phyloP scores from a whole-genome alignment of 23 red algal genomes.

The Gracilaria vermiculophylla region DNA sequence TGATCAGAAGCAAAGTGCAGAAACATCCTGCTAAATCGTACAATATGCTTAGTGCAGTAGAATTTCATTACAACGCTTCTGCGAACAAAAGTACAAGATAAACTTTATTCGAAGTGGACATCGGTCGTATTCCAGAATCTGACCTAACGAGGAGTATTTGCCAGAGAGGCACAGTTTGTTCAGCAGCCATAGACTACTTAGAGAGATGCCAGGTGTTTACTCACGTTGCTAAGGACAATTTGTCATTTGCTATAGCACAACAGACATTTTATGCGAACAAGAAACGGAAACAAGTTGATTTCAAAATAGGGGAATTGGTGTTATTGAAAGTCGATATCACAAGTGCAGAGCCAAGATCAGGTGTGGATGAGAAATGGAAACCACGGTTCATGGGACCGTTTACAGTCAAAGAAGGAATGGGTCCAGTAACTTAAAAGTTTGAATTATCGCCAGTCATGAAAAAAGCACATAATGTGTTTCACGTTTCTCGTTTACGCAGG shows the following conservation, averaged over 20 bases:
- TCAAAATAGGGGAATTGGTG: slow-evolving; percentile 18
- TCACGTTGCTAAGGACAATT: background rate
- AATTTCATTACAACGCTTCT: slow-evolving; percentile 13
- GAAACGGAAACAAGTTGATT: too few relatives aligned
- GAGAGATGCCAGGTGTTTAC: background rate
- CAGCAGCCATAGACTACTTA: background rate
- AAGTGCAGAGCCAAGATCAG: background rate
- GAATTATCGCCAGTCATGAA: slow-evolving; percentile 16
- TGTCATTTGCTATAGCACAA: background rate
- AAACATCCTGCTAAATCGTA: background rate
- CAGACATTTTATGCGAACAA: slow-evolving; percentile 19
- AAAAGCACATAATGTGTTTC: slow-evolving; percentile 43
- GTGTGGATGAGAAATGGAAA: slow-evolving; percentile 11
- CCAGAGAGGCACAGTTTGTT: background rate
- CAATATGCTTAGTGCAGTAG: background rate
- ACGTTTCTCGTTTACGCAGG: too few relatives aligned
- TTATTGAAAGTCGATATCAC: background rate
- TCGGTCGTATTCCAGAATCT: background rate
- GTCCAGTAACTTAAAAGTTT: slow-evolving; percentile 33
- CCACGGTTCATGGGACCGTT: slow-evolving; percentile 30
- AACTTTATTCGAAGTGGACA: slow-evolving; percentile 40
- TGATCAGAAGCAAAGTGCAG: slow-evolving; percentile 8
- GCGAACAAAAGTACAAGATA: background rate
- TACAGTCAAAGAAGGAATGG: slow-evolving; percentile 23
- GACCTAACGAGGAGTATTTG: background rate